Percentiles rank a stretch among this genome's conserved stretches.
Evolutionary conservation across 352 stramenopile species (phyloP).

Genomic region (Peronospora farinosa): DNA sequence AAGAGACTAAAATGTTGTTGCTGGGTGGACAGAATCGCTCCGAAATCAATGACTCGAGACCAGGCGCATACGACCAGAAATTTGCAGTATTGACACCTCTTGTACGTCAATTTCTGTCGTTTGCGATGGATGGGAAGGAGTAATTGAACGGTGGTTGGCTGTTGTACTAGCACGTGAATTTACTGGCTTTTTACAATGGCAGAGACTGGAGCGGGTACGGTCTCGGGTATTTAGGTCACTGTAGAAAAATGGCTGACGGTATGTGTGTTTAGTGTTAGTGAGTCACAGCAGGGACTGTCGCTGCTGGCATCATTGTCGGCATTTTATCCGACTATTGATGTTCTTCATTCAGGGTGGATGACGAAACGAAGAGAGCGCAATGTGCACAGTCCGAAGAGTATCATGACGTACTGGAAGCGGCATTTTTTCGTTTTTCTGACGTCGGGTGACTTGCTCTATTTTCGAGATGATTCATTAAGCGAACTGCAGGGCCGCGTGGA

Average conservation of each 20-base stretch:
- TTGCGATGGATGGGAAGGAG: background rate
- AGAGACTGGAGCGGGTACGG: slow-evolving; percentile 52
- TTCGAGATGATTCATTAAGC: slow-evolving; percentile 62
- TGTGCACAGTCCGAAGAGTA: slow-evolving; percentile 61
- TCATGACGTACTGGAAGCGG: slow-evolving; percentile 83
- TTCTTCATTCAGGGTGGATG: slow-evolving; percentile 66
- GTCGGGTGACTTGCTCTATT: slow-evolving; percentile 71
- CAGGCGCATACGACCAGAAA: slow-evolving; percentile 60
- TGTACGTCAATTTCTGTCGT: slow-evolving; percentile 25
- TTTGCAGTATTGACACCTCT: slow-evolving; percentile 68
- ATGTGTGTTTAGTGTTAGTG: slow-evolving; percentile 36
- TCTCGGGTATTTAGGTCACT: background rate
- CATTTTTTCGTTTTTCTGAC: slow-evolving; percentile 76
- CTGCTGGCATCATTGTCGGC: slow-evolving; percentile 64
- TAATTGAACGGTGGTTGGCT: background rate
- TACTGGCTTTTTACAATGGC: slow-evolving; percentile 72
- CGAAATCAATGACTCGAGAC: slow-evolving; percentile 46
- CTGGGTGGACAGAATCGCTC: slow-evolving; percentile 32
- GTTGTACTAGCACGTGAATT: slow-evolving; percentile 51
- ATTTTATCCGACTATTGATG: slow-evolving; percentile 67
- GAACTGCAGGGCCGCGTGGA: slow-evolving; percentile 72
- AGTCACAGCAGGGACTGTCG: slow-evolving; percentile 74
- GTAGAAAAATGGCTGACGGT: background rate
- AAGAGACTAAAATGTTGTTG: slow-evolving; percentile 3
- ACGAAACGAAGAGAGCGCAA: slow-evolving; percentile 70